Evolutionary conservation across 2,329 filamentous ascomycete species (phyloP).

Genomic region (Leptoxyphium fumago): DNA sequence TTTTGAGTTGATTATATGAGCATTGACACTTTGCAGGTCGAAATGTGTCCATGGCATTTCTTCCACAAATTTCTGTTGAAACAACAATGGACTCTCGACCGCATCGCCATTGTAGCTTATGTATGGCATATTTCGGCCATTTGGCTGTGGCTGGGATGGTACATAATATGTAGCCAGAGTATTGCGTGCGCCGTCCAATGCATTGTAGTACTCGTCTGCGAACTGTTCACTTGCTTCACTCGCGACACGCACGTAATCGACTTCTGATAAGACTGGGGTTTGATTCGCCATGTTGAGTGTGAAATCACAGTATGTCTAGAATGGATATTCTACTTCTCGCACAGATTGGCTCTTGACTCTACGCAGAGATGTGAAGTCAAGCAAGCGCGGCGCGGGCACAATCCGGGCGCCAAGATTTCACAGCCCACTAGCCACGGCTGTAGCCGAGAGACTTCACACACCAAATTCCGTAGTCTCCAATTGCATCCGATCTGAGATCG

Average conservation of each 20-base stretch:
- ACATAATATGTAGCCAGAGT: slow-evolving; percentile 57
- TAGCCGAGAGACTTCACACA: background rate
- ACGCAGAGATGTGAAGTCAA: background rate
- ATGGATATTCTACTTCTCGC: background rate
- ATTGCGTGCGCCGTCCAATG: slow-evolving; percentile 46
- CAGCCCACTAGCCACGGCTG: background rate
- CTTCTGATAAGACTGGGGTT: slow-evolving; percentile 14
- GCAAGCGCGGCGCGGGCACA: background rate
- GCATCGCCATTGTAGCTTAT: slow-evolving; percentile 70
- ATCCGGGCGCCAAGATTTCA: background rate
- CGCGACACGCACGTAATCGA: slow-evolving; percentile 14
- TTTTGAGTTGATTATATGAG: slow-evolving; percentile 58
- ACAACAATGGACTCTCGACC: slow-evolving; percentile 46
- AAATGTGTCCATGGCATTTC: slow-evolving; percentile 51
- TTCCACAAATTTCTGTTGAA: slow-evolving; percentile 52
- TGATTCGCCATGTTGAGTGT: slow-evolving; percentile 2
- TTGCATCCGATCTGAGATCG: background rate
- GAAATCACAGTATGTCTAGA: background rate
- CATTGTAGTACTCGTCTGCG: slow-evolving; percentile 58
- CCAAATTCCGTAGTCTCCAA: background rate
- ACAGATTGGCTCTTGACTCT: background rate
- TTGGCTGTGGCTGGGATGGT: slow-evolving; percentile 40
- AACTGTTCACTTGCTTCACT: slow-evolving; percentile 54
- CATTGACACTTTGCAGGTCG: slow-evolving; percentile 62
- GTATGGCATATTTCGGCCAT: slow-evolving; percentile 40